Conservation (phyloP, 208 protist species). For the Wallacemonas sp. region DNA sequence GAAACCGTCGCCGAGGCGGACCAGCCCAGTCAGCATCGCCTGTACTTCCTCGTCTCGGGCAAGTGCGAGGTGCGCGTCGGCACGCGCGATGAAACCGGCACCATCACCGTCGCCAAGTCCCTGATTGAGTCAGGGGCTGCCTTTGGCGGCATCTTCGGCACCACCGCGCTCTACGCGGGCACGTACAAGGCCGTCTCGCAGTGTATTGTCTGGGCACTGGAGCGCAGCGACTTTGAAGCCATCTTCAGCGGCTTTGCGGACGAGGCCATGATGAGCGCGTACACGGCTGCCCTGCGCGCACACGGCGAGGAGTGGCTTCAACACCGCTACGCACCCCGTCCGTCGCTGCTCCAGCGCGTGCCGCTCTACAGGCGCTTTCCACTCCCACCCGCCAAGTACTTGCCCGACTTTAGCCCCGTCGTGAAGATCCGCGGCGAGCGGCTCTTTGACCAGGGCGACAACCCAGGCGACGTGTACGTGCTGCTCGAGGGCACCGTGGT, state of each 20-base stretch:
- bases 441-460: constrained; percentile 78
- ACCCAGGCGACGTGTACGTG: constrained; percentile 75
- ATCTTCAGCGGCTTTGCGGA: constrained; percentile 62
- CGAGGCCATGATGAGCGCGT: constrained; percentile 53
- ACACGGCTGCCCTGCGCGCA: constrained; percentile 42
- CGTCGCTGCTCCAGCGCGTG: constrained; percentile 51
- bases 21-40: constrained; percentile 46
- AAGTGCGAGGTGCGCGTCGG: constrained; percentile 57
- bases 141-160: constrained; percentile 84
- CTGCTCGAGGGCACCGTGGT: constrained; percentile 76
- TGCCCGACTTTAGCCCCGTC: constrained; percentile 65
- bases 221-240: constrained; percentile 59
- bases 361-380: constrained; percentile 79
- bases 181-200: constrained; percentile 73
- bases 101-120: constrained; percentile 10
- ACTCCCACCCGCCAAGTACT: constrained; percentile 39
- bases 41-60: constrained; percentile 85
- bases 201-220: constrained; percentile 80
- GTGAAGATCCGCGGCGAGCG: constrained; percentile 66
- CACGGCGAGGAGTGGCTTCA: constrained; percentile 53
- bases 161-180: constrained; percentile 46
- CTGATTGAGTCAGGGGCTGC: constrained; percentile 43
- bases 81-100: constrained; percentile 20
- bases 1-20: constrained; percentile 63
- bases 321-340: constrained; percentile 36